Conservation (phyloP, 2,329 filamentous ascomycete species). For the Dothiorella sarmentorum region DNA sequence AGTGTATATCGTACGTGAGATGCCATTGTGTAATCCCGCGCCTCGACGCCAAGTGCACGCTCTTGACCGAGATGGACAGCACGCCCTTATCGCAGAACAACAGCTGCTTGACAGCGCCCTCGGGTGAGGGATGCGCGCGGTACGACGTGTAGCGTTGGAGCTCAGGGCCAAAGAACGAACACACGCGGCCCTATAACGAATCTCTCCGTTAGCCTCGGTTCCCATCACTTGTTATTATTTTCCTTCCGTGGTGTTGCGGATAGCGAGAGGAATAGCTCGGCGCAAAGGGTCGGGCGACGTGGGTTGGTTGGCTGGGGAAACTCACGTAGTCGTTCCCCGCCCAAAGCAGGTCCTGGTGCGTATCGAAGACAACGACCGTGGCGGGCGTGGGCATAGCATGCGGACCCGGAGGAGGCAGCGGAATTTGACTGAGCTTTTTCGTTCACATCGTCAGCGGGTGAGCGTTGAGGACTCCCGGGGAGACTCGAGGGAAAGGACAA, state of each 20-base stretch:
- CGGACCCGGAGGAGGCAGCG: slow-evolving; percentile 72
- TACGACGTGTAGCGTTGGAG: slow-evolving; percentile 89
- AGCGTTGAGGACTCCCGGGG: no score
- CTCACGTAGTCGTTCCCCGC: slow-evolving; percentile 84
- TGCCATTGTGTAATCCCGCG: slow-evolving; percentile 87
- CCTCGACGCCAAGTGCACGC: slow-evolving; percentile 83
- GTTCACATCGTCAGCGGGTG: slow-evolving; percentile 9
- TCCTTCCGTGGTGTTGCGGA: no score
- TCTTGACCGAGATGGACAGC: slow-evolving; percentile 75
- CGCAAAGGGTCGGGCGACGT: no score
- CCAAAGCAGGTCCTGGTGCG: slow-evolving; percentile 86
- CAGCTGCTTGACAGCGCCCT: slow-evolving; percentile 81
- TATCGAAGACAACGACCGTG: slow-evolving; percentile 84
- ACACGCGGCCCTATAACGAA: slow-evolving; percentile 70
- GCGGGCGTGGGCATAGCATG: slow-evolving; percentile 67
- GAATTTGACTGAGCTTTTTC: slow-evolving; percentile 71
- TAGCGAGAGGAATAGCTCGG: no score
- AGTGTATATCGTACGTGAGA: slow-evolving; percentile 57
- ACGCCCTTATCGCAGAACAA: slow-evolving; percentile 89
- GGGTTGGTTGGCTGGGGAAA: slow-evolving; percentile 16
- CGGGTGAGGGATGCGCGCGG: slow-evolving; percentile 67
- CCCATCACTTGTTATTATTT: no score
- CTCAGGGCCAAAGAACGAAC: slow-evolving; percentile 82
- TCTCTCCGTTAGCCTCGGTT: not conserved
- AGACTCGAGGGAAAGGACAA: no score